Conservation (phyloP, 225 moss, liverwort and hornwort genomes). For the Pseudisothecium myosuroides region DNA sequence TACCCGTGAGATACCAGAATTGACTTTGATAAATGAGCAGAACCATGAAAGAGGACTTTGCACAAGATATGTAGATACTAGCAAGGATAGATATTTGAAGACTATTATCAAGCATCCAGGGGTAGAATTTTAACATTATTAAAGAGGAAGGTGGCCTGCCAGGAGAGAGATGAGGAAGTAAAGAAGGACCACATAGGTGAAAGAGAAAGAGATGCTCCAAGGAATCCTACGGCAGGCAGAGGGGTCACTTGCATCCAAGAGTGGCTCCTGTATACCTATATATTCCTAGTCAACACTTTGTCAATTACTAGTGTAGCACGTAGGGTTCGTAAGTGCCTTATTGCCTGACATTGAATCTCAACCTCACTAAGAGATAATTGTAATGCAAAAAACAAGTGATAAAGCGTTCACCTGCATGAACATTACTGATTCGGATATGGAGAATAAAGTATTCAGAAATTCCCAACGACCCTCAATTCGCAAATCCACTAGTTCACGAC, state of each 20-base stretch:
- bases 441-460: slow-evolving; percentile 81
- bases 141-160: not conserved
- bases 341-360: not conserved
- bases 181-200: not conserved
- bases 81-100: not conserved
- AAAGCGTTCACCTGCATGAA: slow-evolving; percentile 71
- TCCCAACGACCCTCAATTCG: slow-evolving; percentile 80
- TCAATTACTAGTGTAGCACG: not conserved
- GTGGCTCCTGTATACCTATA: not conserved
- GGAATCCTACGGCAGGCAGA: not conserved
- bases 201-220: not conserved
- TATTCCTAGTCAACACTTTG: not conserved
- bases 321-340: not conserved
- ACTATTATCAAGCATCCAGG: not conserved
- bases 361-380: not conserved
- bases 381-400: not conserved
- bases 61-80: not conserved
- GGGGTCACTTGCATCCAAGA: not conserved
- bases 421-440: slow-evolving; percentile 80
- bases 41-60: not conserved
- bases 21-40: not conserved
- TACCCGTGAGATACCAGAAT: not conserved
- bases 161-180: not conserved
- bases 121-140: not conserved
- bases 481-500: slow-evolving; percentile 75